Evolutionary conservation across 306 rosid genomes (phyloP).

Genomic region (Malus orientalis): DNA sequence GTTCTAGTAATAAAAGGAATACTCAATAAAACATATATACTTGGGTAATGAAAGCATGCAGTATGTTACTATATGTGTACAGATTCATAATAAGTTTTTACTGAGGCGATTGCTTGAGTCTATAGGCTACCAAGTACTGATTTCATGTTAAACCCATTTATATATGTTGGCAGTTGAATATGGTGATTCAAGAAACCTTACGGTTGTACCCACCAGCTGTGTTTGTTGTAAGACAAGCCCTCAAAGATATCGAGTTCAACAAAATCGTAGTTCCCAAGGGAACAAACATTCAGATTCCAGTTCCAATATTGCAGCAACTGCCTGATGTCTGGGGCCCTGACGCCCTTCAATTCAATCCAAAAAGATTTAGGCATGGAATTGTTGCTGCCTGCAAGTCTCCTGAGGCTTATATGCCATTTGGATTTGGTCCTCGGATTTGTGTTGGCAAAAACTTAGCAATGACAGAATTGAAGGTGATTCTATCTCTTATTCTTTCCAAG

Average conservation of each 20-base stretch:
- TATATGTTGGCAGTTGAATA: slow-evolving; percentile 31
- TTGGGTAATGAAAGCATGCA: background rate
- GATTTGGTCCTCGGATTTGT: slow-evolving; percentile 48
- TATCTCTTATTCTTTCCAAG: slow-evolving; percentile 26
- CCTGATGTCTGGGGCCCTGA: slow-evolving; percentile 49
- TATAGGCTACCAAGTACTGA: background rate
- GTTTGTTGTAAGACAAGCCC: slow-evolving; percentile 22
- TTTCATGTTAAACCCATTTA: background rate
- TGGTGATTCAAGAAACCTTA: slow-evolving; percentile 62
- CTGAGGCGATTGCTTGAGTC: background rate
- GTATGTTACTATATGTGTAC: background rate
- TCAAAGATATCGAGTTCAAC: slow-evolving; percentile 31
- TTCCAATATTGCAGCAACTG: slow-evolving; percentile 35
- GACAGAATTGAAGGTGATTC: slow-evolving; percentile 44
- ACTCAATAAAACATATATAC: too few relatives aligned
- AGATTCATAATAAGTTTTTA: background rate
- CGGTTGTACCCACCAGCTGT: slow-evolving; percentile 44
- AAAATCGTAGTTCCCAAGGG: slow-evolving; percentile 47
- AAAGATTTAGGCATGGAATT: slow-evolving; percentile 50
- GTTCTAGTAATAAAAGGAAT: too few relatives aligned
- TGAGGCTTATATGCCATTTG: slow-evolving; percentile 47
- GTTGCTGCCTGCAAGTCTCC: slow-evolving; percentile 43
- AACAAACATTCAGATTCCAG: slow-evolving; percentile 32
- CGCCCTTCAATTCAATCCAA: slow-evolving; percentile 48
- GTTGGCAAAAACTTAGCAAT: slow-evolving; percentile 53